Conservation (phyloP, 192 early-diverging fungal species). For the Dissophora ornata region DNA sequence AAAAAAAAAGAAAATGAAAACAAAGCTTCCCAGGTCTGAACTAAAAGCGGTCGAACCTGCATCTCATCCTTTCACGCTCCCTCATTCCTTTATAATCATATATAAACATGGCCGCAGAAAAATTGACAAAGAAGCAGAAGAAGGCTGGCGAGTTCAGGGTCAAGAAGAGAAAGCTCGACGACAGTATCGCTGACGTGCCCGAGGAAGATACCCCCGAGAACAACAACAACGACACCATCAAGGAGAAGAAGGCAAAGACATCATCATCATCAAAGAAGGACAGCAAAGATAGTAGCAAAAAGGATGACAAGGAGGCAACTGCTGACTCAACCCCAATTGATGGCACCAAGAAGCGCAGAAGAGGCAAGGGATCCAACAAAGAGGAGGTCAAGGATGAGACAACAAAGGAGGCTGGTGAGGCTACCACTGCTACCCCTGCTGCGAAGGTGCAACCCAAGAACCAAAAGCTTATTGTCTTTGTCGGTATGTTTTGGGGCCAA, state of each 20-base stretch:
- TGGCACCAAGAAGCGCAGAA: slow-evolving; percentile 44
- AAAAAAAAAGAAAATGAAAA: slow-evolving; percentile 5
- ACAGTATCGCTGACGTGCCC: slow-evolving; percentile 43
- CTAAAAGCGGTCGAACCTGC: no score
- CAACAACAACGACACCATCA: slow-evolving; percentile 5
- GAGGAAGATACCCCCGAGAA: slow-evolving; percentile 35
- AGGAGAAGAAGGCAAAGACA: slow-evolving; percentile 1
- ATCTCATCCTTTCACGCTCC: no score
- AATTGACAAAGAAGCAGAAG: slow-evolving; percentile 63
- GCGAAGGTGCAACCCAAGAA: slow-evolving; percentile 42
- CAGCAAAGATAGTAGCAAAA: neutral
- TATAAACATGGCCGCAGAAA: slow-evolving; percentile 52
- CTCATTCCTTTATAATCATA: neutral
- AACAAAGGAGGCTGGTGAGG: slow-evolving; percentile 12
- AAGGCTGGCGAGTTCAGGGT: slow-evolving; percentile 59
- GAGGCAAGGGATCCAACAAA: slow-evolving; percentile 44
- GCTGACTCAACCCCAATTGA: slow-evolving; percentile 9
- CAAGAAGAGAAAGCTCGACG: slow-evolving; percentile 58
- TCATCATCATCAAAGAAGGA: slow-evolving; percentile 2
- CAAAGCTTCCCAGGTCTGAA: no score
- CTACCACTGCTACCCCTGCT: neutral
- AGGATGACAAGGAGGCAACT: slow-evolving; percentile 12
- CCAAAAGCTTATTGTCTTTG: slow-evolving; percentile 53
- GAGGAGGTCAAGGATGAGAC: slow-evolving; percentile 12
- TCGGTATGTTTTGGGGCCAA: slow-evolving; percentile 26